Conservation (phyloP, 192 early-diverging fungal species). For the Pecoramyces ruminantium region DNA sequence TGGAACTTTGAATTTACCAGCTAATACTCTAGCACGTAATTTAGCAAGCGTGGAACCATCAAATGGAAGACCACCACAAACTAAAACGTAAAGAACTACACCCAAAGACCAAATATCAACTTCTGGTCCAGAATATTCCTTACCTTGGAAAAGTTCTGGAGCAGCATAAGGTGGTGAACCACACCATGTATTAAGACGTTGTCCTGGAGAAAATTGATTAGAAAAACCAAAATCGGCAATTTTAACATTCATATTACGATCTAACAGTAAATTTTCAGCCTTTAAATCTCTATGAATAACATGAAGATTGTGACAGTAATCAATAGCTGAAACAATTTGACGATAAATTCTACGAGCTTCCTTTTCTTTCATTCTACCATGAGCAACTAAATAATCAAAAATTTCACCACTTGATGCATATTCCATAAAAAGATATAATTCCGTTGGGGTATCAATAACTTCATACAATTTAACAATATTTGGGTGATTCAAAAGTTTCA, state of each 20-base stretch:
- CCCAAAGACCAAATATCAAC: conserved; percentile 93
- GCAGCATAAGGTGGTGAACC: conserved; percentile 30
- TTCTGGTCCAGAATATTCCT: conserved; percentile 82
- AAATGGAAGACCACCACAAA: conserved; percentile 25
- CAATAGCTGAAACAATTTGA: conserved; percentile 36
- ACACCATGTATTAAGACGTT: conserved; percentile 42
- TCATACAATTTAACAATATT: conserved; percentile 43
- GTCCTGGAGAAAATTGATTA: conserved; percentile 38
- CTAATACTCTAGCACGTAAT: conserved; percentile 25
- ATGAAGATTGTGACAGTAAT: conserved; percentile 33
- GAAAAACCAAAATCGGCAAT: conserved; percentile 49
- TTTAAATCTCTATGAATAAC: conserved; percentile 34
- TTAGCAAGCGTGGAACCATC: conserved; percentile 34
- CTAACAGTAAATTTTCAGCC: conserved; percentile 39
- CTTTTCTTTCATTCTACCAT: conserved; percentile 47
- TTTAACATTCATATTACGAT: conserved; percentile 43
- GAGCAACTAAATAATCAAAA: conserved; percentile 45
- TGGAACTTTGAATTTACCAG: conserved; percentile 36
- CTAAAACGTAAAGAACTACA: conserved; percentile 74
- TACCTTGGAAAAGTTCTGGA: conserved; percentile 27
- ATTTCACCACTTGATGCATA: conserved; percentile 41
- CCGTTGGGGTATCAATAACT: conserved; percentile 46
- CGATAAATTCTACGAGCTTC: conserved; percentile 33
- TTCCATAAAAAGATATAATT: conserved; percentile 42
- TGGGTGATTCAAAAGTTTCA: conserved; percentile 36